Conservation (phyloP, 2,329 filamentous ascomycete species). For the Paecilomyces variotii region DNA sequence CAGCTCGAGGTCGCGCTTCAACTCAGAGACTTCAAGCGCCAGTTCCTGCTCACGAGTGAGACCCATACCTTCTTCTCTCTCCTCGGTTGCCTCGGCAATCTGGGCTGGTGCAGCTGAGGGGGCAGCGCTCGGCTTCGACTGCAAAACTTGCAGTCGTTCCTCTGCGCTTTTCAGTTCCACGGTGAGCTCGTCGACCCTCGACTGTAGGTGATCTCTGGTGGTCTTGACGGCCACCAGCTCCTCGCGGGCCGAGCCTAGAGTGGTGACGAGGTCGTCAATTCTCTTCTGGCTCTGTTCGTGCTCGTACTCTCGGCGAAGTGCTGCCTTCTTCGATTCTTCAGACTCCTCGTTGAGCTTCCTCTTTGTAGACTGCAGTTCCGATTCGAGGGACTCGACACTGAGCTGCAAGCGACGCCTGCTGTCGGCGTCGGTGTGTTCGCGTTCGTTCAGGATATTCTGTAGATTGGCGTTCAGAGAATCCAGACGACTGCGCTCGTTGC, state of each 20-base stretch:
- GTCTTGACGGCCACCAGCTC: conserved; percentile 82
- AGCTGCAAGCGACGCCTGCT: conserved; percentile 68
- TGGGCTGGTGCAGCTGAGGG: conserved; percentile 44
- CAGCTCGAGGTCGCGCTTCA: conserved; percentile 80
- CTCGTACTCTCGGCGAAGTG: conserved; percentile 83
- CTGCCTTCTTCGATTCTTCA: conserved; percentile 75
- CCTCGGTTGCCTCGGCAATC: conserved; percentile 35
- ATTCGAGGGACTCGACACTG: conserved; percentile 69
- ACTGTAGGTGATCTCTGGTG: conserved; percentile 78
- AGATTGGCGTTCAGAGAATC: conserved; percentile 76
- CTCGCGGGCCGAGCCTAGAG: conserved; percentile 71
- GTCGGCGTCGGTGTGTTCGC: conserved; percentile 76
- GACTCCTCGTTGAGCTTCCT: conserved; percentile 74
- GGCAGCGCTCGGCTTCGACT: conserved; percentile 65
- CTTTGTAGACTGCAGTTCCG: conserved; percentile 69
- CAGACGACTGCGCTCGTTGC: conserved; percentile 75
- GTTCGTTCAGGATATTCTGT: conserved; percentile 85
- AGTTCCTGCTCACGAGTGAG: conserved; percentile 69
- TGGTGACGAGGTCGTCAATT: conserved; percentile 82
- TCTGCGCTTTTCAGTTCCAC: conserved; percentile 84
- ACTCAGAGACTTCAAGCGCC: conserved; percentile 71
- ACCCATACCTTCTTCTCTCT: conserved; percentile 47
- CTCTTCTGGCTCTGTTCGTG: conserved; percentile 79
- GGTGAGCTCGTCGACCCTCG: conserved; percentile 77
- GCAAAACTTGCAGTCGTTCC: conserved; percentile 73